Percentiles rank a stretch among this genome's conserved stretches.
phyloP scores from a whole-genome alignment of 495 filamentous ascomycete genomes.

The Podospora comata region DNA sequence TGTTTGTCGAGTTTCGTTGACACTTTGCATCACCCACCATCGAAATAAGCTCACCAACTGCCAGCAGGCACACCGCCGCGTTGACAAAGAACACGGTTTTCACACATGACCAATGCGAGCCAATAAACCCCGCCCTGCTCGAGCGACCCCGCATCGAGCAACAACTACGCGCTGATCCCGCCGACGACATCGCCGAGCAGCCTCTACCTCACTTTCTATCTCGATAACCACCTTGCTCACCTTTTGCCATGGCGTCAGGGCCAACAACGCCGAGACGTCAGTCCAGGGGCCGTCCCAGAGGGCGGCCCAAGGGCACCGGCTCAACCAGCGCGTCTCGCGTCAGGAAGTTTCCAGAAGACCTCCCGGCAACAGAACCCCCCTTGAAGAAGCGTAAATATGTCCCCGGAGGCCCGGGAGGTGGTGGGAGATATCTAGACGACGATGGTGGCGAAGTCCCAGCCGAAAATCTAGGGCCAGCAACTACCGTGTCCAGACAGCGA shows the following conservation, averaged over 20 bases:
- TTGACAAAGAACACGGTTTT: slow-evolving; percentile 13
- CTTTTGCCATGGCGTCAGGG: slow-evolving; percentile 39
- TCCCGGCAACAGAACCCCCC: slow-evolving; percentile 51
- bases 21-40: slow-evolving; percentile 30
- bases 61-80: slow-evolving; percentile 24
- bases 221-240: not conserved
- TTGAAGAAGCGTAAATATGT: slow-evolving; percentile 59
- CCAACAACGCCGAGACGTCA: slow-evolving; percentile 43
- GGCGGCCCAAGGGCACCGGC: slow-evolving; percentile 39
- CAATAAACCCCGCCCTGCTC: slow-evolving; percentile 17
- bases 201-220: not conserved
- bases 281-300: slow-evolving; percentile 41
- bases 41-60: slow-evolving; percentile 16
- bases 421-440: slow-evolving; percentile 69
- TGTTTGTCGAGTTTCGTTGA: not conserved
- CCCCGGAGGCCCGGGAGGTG: slow-evolving; percentile 76
- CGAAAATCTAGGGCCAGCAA: slow-evolving; percentile 22
- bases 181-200: slow-evolving; percentile 6
- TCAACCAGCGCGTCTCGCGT: slow-evolving; percentile 43
- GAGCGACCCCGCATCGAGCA: slow-evolving; percentile 26
- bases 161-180: slow-evolving; percentile 16
- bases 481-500: slow-evolving; percentile 37
- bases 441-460: slow-evolving; percentile 54
- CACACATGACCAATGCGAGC: slow-evolving; percentile 20
- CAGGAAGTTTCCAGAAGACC: slow-evolving; percentile 36